phyloP scores from a whole-genome alignment of 2,329 filamentous ascomycete genomes.

The Talaromyces marneffei region DNA sequence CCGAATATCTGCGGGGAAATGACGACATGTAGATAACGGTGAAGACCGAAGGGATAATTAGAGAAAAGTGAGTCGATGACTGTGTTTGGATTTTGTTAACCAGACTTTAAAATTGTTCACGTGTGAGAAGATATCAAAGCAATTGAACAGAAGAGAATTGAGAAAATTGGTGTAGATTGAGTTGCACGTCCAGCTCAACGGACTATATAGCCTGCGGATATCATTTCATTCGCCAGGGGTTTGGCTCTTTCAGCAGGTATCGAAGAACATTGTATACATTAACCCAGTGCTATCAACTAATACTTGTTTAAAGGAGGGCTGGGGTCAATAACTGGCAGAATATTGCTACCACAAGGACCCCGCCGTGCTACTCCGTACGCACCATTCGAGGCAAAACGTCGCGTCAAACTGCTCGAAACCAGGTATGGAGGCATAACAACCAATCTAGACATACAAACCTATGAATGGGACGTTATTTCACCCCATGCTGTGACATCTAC shows the following conservation, averaged over 20 bases:
- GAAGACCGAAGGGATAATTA: too few species aligned
- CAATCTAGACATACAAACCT: not conserved
- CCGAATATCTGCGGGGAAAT: not conserved
- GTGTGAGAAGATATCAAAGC: not conserved
- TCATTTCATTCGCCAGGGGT: slow-evolving; percentile 2
- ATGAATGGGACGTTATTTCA: slow-evolving; percentile 7
- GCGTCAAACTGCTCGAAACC: slow-evolving; percentile 32
- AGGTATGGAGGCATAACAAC: slow-evolving; percentile 27
- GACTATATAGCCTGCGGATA: not conserved
- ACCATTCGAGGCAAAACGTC: slow-evolving; percentile 39
- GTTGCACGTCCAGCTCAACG: not conserved
- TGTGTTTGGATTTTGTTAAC: too few species aligned
- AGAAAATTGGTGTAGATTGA: too few species aligned
- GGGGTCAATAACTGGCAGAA: slow-evolving; percentile 39
- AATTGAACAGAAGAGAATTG: too few species aligned
- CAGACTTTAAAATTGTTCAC: not conserved
- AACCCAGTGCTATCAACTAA: not conserved
- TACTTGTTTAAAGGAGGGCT: slow-evolving; percentile 26
- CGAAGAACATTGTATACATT: not conserved
- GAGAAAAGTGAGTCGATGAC: too few species aligned
- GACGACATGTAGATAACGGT: not conserved
- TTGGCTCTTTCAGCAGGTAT: slow-evolving; percentile 1
- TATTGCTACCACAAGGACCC: slow-evolving; percentile 38
- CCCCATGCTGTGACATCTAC: not conserved
- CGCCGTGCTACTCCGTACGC: slow-evolving; percentile 44